A percentile compares a stretch with the other conserved stretches of the same genome.
Evolutionary conservation across 345 rosid genomes (phyloP).

Genomic region (Eucalyptus tenuipes): DNA sequence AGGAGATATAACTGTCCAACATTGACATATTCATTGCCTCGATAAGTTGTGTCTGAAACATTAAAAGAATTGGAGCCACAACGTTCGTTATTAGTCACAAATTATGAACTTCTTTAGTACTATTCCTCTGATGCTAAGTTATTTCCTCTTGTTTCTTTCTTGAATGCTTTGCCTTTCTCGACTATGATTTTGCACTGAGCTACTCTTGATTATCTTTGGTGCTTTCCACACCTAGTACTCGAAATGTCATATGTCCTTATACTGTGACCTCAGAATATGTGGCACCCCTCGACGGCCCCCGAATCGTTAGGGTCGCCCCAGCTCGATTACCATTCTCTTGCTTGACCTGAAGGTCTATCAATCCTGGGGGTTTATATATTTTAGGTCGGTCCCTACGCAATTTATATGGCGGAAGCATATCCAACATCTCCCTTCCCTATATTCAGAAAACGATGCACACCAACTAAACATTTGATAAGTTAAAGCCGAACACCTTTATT

Average conservation of each 20-base stretch:
- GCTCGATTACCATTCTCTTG: no score
- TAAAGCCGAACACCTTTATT: no score
- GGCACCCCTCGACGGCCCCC: no score
- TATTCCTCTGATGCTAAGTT: neutral
- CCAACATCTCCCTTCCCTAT: no score
- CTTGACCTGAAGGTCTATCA: no score
- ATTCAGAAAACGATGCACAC: no score
- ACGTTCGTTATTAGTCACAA: neutral
- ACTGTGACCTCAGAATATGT: neutral
- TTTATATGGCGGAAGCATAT: no score
- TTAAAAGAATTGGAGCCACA: neutral
- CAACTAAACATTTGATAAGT: no score
- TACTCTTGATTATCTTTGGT: neutral
- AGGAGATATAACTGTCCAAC: neutral
- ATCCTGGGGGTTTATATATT: no score
- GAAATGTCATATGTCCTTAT: neutral
- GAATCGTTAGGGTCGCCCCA: no score
- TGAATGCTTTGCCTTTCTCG: neutral
- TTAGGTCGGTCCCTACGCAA: no score
- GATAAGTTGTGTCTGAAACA: neutral
- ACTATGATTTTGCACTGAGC: neutral
- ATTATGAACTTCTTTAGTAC: neutral
- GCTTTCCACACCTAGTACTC: neutral
- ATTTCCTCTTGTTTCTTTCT: neutral
- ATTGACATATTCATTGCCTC: neutral